Evolutionary conservation across 2,329 filamentous ascomycete species (phyloP).

Genomic region (Ophiostoma piceae): DNA sequence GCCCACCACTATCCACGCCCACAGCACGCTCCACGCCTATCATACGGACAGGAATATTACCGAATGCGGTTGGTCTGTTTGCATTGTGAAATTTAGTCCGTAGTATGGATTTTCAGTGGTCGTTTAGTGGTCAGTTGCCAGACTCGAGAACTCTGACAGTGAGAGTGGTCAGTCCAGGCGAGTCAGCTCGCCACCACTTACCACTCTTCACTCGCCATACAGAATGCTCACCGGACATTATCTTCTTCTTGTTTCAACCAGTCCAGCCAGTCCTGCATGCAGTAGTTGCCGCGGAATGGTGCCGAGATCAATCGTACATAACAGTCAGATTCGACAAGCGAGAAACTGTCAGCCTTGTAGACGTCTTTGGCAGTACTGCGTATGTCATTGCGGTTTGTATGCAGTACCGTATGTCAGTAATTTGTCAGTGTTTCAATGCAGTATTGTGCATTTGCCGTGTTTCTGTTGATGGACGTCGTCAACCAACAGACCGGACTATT

Average conservation of each 20-base stretch:
- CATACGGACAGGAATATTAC: neutral
- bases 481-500: neutral
- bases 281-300: slow-evolving; percentile 4
- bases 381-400: no score
- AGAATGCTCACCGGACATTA: neutral
- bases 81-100: no score
- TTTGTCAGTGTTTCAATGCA: no score
- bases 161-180: neutral
- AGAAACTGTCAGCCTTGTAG: neutral
- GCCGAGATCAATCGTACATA: slow-evolving; percentile 6
- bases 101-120: no score
- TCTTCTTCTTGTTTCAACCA: slow-evolving; percentile 4
- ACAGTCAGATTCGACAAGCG: neutral
- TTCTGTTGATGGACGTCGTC: no score
- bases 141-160: no score
- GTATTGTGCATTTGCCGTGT: no score
- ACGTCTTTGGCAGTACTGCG: neutral
- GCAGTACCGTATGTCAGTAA: no score
- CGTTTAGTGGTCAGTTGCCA: no score
- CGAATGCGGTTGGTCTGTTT: neutral
- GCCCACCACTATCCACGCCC: neutral
- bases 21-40: neutral
- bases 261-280: neutral
- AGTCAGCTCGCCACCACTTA: neutral
- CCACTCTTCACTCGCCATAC: neutral